Evolutionary conservation across 1,139 yeast genomes (phyloP).

Genomic region (Diutina pseudorugosa): DNA sequence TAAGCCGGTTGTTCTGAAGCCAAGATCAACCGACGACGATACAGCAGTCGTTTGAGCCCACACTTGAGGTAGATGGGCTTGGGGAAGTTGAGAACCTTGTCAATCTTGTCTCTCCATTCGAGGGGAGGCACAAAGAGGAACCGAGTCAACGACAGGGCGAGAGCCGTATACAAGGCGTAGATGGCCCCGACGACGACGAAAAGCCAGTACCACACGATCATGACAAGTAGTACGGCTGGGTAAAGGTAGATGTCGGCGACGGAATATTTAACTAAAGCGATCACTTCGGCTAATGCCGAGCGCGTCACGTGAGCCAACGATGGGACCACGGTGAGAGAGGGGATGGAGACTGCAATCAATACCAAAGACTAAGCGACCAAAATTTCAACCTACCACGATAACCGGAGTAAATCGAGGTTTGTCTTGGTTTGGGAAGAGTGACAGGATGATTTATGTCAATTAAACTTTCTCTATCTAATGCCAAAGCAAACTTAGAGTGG

Average conservation of each 20-base stretch:
- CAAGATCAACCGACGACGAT: constrained; percentile 2
- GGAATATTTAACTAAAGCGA: not conserved
- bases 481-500: too few species aligned
- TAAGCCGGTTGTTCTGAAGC: constrained; percentile 1
- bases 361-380: too few species aligned
- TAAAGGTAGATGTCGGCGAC: not conserved
- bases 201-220: not conserved
- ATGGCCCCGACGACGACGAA: not conserved
- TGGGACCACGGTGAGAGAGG: too few species aligned
- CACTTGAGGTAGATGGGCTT: constrained; percentile 25
- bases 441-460: too few species aligned
- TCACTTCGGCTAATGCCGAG: not conserved
- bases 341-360: too few species aligned
- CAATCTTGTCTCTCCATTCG: constrained; percentile 29
- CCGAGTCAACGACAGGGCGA: constrained; percentile 21
- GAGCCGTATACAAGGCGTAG: constrained; percentile 5
- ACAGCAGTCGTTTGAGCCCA: constrained; percentile 14
- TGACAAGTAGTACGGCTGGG: not conserved
- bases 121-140: constrained; percentile 33
- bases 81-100: constrained; percentile 20
- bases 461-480: too few species aligned
- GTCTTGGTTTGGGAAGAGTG: too few species aligned
- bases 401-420: too few species aligned
- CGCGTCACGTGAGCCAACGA: not conserved
- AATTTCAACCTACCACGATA: too few species aligned